Evolutionary conservation across 2,329 filamentous ascomycete genomes (phyloP), one percentile per base, ranked within the genome.

Genomic region (Colletotrichum sp.): DNA sequence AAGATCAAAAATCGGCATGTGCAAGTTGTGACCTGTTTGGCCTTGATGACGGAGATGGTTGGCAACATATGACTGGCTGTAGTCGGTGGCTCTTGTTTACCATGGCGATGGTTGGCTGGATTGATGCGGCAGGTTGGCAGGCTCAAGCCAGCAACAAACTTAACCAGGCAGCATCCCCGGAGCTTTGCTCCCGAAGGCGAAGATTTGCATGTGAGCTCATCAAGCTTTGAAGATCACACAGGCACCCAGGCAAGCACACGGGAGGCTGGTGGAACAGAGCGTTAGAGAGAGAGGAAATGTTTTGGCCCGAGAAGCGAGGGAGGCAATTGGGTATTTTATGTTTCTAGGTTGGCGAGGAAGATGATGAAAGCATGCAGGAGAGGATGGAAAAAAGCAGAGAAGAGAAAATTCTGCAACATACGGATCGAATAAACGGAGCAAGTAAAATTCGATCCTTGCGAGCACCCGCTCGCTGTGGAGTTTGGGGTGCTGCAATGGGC

Each of bases 181-280:
- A 73, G 69, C 63, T 68, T 73, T 63, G 69, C 73, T 69, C 69
- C 69, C 28, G 32, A 63, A 69, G 73, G 69, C 28, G 69, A 75
- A 75, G 73, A 75, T 75, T 75, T 75, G 73, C 73, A 75, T 75
- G 73, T 75, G 73, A 75, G 73, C 63, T 75, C 73, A 75, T 73
- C 64, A 67, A 75, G 69, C 28, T 73, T 64, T 64, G 69, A 75
- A 73, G 73, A 69, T 75, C 64, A 73, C 73, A 75, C 73, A 73
- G 70, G 63, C 58, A 69, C 48, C 61, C 36, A 66, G 24, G 62
- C 69, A 64, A 56, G 73, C 63, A 73, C 59, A 56, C 63, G 32
- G 34, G 48, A 68, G 56, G 24, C 36, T 48, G 26, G 48, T 55
- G n/a, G 48, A 69, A 34, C 13, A 66, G 58, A 73, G 34, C 34